phyloP scores from a whole-genome alignment of 805 yeast genomes.

The Candida chauliodis region DNA sequence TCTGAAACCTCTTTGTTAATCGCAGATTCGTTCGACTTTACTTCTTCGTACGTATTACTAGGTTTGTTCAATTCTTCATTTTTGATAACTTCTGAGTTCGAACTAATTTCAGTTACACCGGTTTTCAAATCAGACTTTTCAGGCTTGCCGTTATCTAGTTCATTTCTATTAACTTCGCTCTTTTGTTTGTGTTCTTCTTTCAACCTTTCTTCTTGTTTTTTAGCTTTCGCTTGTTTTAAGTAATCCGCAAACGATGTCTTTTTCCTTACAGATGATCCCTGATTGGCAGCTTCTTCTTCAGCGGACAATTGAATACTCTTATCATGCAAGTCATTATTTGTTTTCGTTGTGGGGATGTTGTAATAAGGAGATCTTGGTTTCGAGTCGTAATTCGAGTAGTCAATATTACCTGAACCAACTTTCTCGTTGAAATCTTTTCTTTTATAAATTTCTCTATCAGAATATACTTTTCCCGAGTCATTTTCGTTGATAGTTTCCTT shows the following conservation, averaged over 20 bases:
- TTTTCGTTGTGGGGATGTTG: neutral
- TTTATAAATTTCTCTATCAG: neutral
- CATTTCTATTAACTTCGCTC: too few relatives aligned
- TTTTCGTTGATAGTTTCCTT: neutral
- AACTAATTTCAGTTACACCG: too few relatives aligned
- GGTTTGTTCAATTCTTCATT: too few relatives aligned
- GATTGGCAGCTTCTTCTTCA: neutral
- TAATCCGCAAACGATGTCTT: constrained; percentile 13
- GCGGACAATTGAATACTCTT: neutral
- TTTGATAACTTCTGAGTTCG: too few relatives aligned
- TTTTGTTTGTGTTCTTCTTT: constrained; percentile 2
- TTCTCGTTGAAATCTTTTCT: neutral
- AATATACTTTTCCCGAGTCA: neutral
- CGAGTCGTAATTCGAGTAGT: neutral
- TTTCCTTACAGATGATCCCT: neutral
- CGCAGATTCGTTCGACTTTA: too few relatives aligned
- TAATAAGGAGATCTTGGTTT: neutral
- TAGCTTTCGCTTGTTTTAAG: constrained; percentile 9
- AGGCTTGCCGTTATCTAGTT: too few relatives aligned
- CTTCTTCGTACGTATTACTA: too few relatives aligned
- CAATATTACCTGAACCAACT: too few relatives aligned
- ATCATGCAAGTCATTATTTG: too few relatives aligned
- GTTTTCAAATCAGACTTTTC: too few relatives aligned
- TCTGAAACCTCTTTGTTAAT: too few relatives aligned
- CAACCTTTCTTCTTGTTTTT: constrained; percentile 7